A percentile compares a stretch with the other conserved stretches of the same genome.
phyloP scores from a whole-genome alignment of 2,329 filamentous ascomycete genomes.

The Talaromyces piceae region DNA sequence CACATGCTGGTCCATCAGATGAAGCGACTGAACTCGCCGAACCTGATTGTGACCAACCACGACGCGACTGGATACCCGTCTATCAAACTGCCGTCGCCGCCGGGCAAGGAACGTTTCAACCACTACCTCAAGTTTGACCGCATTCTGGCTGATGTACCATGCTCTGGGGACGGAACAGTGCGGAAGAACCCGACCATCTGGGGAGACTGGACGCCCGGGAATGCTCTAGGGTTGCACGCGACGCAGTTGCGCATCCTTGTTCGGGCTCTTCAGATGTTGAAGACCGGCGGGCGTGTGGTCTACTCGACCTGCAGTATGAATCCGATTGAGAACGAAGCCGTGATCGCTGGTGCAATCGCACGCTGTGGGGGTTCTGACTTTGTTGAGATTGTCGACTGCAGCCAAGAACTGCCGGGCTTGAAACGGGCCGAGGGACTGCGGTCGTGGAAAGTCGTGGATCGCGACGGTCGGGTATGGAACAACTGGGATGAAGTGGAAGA shows the following conservation, averaged over 20 bases:
- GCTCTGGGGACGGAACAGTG: constrained; percentile 10
- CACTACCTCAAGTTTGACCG: constrained; percentile 93
- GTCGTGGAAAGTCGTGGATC: constrained; percentile 88
- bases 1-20: constrained; percentile 98
- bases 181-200: constrained; percentile 65
- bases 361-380: constrained; percentile 77
- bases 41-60: constrained; percentile 94
- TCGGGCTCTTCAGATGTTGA: constrained; percentile 89
- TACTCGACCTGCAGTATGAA: constrained; percentile 99
- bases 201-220: constrained; percentile 89
- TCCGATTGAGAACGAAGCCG: constrained; percentile 92
- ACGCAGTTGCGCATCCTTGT: constrained; percentile 88
- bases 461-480: constrained; percentile 68
- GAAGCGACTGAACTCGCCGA: constrained; percentile 92
- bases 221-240: constrained; percentile 75
- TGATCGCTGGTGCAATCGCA: constrained; percentile 79
- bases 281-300: constrained; percentile 86
- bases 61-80: constrained; percentile 94
- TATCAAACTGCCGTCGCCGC: constrained; percentile 66
- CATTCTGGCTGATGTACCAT: constrained; percentile 77
- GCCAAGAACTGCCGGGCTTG: constrained; percentile 65
- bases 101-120: constrained; percentile 47
- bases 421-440: constrained; percentile 70
- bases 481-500: constrained; percentile 76
- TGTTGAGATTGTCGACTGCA: constrained; percentile 78